A percentile compares a stretch with the other conserved stretches of the same genome.
Evolutionary conservation across 495 filamentous ascomycete species (phyloP).

Genomic region (Pseudevernia furfuracea): DNA sequence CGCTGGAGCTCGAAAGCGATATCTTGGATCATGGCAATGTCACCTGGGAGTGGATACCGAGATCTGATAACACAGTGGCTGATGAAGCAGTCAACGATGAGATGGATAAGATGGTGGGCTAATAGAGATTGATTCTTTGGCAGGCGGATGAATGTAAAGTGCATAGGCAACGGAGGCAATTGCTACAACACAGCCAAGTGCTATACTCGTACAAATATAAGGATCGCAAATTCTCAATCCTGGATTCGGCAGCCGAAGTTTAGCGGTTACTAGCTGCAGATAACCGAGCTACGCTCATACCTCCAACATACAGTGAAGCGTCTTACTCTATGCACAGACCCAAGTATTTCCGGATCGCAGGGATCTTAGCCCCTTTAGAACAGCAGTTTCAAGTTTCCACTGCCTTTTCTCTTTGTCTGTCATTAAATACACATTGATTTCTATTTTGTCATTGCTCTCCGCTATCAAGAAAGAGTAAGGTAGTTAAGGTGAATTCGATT

Average conservation of each 20-base stretch:
- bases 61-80: constrained; percentile 16
- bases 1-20: constrained; percentile 28
- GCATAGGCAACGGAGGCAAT: background rate
- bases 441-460: background rate
- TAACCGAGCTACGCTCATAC: no score
- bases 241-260: no score
- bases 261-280: no score
- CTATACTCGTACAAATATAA: background rate
- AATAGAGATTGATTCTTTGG: background rate
- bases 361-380: background rate
- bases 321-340: background rate
- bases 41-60: constrained; percentile 26
- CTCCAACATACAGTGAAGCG: no score
- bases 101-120: constrained; percentile 13
- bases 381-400: no score
- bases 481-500: no score
- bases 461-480: background rate
- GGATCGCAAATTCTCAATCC: no score
- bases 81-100: constrained; percentile 21
- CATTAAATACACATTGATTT: background rate
- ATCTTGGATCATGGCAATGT: constrained; percentile 29
- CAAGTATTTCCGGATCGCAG: background rate
- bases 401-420: background rate
- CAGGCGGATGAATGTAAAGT: background rate
- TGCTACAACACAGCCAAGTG: background rate